Base-by-base conservation (phyloP, 1,139 yeast species). In the Insectozyma bohioensis region DNA sequence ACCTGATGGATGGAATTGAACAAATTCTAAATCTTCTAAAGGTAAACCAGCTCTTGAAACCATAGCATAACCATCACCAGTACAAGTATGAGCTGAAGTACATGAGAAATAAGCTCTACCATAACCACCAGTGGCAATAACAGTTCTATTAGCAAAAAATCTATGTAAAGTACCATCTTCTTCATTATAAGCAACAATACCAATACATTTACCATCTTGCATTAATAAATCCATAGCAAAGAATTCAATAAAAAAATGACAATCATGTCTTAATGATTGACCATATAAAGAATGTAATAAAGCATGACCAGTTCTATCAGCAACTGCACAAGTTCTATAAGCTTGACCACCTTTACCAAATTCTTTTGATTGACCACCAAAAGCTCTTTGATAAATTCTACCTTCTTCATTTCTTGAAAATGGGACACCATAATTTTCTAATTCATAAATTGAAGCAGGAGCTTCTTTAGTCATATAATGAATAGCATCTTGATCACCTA, bases 391-490 rank as follows among this genome's bases (percentile, higher is more conserved):
- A 68, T 92, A 92, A 56, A 92, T 92, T 60, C 95, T 78, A 47
- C 98, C 98, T 61, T 87, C 94, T 51, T 90, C 95, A 54, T 90
- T 92, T 75, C 98, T 83, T 35, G 97, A 87, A 70, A 92, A 92
- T 43, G 98, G 98, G 50, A 92, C 94, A 72, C 98, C 98, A 65
- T 80, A 92, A 67, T 90, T 95, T 72, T 92, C 98, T 61, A 92
- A 76, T 71, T 92, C 98, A 52, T 90, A 88, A 55, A 92, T 92
- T 31, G 97, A 85, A 50, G 81, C 80, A 30, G 98, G 97, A 15
- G 98, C 98, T 67, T 92, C 97, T 62, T 90, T 82, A 43, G 98
- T 90, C 98, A 92, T 92, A 72, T 92, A 92, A 67, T 92, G 97
- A 60, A 92, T 92, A 37, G 98, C 96, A 58, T 92, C 98, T 70